Base-by-base conservation (phyloP, 2,329 filamentous ascomycete species). In the Clarireedia homoeocarpa region DNA sequence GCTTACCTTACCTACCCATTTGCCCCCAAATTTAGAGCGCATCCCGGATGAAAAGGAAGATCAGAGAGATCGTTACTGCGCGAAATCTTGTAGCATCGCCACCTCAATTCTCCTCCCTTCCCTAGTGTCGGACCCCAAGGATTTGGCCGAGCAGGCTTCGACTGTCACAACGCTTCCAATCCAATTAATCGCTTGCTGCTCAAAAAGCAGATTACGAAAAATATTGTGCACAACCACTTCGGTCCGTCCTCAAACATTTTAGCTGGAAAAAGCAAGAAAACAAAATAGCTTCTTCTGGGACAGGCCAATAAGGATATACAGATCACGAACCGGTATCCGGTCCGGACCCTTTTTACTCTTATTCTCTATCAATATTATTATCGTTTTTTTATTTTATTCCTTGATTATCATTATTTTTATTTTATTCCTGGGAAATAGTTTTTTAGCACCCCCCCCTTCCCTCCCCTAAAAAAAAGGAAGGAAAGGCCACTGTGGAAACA, bases 81-180 rank as follows among this genome's bases (percentile, higher is more conserved):
- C 36, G 45, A 26, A 47, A 54, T 54, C 45, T 30, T 30, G 9
- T 23, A 55, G 45, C 46, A 55, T 50, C 26, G 45, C 46, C 52
- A 50, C 52, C 26, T 27, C 38, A 36, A 44, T 27, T 49, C 52
- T 55, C 39, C 49, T 55, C 46, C 52, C 49, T 55, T 55, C 46
- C 52, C 49, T 34, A 26, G 26, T 50, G 42, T 20, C 52, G 17
- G 52, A 44, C 52, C 42, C 15, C 48, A n/a, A 49, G 52, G 45
- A 55, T 55, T 49, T 42, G 36, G 14, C 45, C 52, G 36, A 34
- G 27, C 38, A 3, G 6, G 14, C 17, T 40, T 50, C 36, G 34
- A 49, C 36, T 55, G 14, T 34, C 34, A 36, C 52, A 50, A 50
- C 45, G 27, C 27, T 30, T 30, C 27, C 52, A 15, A 27, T 23